phyloP scores from a whole-genome alignment of 75 land plant genomes.

The Cryptomeria japonica region DNA sequence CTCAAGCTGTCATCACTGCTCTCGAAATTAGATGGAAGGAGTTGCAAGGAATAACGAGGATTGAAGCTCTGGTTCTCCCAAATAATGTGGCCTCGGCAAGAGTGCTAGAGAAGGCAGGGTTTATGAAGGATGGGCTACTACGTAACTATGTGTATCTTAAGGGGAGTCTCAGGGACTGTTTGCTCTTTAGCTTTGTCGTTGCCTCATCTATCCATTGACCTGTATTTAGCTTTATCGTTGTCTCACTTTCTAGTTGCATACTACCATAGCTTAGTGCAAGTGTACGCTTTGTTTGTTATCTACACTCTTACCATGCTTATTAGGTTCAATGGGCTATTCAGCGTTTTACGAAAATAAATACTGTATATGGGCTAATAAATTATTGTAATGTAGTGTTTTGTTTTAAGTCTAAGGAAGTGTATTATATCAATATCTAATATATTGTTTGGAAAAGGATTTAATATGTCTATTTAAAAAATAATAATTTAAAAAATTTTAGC shows the following conservation, averaged over 20 bases:
- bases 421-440: too few relatives aligned
- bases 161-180: not conserved
- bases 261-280: too few relatives aligned
- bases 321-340: too few relatives aligned
- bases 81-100: constrained; percentile 44
- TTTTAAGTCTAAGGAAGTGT: too few relatives aligned
- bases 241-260: not conserved
- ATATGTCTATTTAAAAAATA: too few relatives aligned
- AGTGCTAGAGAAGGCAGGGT: constrained; percentile 65
- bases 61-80: constrained; percentile 47
- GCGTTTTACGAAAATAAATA: too few relatives aligned
- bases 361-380: too few relatives aligned
- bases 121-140: constrained; percentile 35
- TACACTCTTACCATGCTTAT: too few relatives aligned
- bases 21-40: constrained; percentile 28
- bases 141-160: constrained; percentile 37
- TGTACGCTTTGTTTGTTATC: too few relatives aligned
- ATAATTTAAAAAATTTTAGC: too few relatives aligned
- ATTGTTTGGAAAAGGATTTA: too few relatives aligned
- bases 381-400: too few relatives aligned
- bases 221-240: not conserved
- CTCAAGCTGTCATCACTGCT: constrained; percentile 45
- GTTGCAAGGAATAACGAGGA: constrained; percentile 29
- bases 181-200: not conserved
- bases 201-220: not conserved